phyloP scores from a whole-genome alignment of 768 basidiomycete species.

The Leccinum truebloodii region DNA sequence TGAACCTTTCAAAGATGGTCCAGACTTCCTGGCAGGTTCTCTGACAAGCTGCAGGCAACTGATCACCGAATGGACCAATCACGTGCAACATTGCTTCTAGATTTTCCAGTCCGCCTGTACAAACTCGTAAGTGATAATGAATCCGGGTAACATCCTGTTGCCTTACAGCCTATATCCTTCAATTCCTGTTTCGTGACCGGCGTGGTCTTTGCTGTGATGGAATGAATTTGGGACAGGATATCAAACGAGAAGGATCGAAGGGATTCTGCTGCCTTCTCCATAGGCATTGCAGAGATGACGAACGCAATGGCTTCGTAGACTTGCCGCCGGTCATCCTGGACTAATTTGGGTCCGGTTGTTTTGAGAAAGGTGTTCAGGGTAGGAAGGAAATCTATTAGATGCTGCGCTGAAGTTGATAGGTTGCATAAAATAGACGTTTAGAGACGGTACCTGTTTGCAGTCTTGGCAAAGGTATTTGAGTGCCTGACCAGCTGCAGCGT shows the following conservation, averaged over 20 bases:
- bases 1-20: constrained; percentile 77
- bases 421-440: constrained; percentile 9
- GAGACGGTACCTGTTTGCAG: constrained; percentile 69
- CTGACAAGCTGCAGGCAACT: constrained; percentile 77
- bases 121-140: constrained; percentile 11
- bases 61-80: constrained; percentile 79
- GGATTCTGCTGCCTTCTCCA: constrained; percentile 83
- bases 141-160: background rate
- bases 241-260: constrained; percentile 86
- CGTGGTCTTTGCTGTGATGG: constrained; percentile 52
- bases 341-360: constrained; percentile 74
- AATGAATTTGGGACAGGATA: constrained; percentile 76
- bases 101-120: constrained; percentile 82
- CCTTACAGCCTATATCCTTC: constrained; percentile 65
- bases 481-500: constrained; percentile 93
- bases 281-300: constrained; percentile 93
- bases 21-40: constrained; percentile 81
- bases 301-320: constrained; percentile 96
- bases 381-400: constrained; percentile 88
- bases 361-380: constrained; percentile 88
- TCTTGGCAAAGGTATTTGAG: constrained; percentile 97
- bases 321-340: constrained; percentile 85
- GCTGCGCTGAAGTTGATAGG: constrained; percentile 43
- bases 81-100: constrained; percentile 89
- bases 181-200: constrained; percentile 71